phyloP scores from a whole-genome alignment of 371 early-diverging fungal species.

The Gilbertella persicaria region DNA sequence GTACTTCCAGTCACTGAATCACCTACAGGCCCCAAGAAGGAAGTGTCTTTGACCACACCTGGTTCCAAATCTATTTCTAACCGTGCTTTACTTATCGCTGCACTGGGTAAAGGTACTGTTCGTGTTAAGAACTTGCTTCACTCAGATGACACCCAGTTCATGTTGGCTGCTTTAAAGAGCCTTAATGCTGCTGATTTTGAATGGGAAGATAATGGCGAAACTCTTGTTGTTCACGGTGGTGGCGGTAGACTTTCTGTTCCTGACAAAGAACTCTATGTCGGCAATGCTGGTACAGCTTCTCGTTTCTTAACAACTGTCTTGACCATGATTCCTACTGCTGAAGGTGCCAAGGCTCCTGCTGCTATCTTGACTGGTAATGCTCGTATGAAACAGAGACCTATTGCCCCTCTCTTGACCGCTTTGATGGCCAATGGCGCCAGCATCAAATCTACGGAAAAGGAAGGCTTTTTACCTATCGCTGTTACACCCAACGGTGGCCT shows the following conservation, averaged over 20 bases:
- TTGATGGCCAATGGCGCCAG: constrained; percentile 77
- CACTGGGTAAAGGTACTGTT: constrained; percentile 85
- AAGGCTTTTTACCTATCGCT: constrained; percentile 87
- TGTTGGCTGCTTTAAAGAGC: constrained; percentile 89
- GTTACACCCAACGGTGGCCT: constrained; percentile 79
- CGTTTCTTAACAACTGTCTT: constrained; percentile 93
- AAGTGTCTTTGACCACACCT: constrained; percentile 77
- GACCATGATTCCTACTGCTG: constrained; percentile 65
- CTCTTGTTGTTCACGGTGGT: constrained; percentile 82
- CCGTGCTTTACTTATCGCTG: constrained; percentile 91
- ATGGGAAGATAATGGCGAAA: constrained; percentile 94
- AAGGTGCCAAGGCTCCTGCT: constrained; percentile 32
- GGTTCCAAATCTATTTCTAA: constrained; percentile 98
- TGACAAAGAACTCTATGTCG: constrained; percentile 83
- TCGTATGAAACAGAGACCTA: constrained; percentile 97
- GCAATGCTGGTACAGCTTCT: constrained; percentile 98
- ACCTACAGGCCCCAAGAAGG: constrained; percentile 39
- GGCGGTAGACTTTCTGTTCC: constrained; percentile 81
- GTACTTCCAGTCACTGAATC: constrained; percentile 68
- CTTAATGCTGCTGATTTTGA: constrained; percentile 84
- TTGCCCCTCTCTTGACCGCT: constrained; percentile 88
- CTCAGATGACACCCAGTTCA: constrained; percentile 97
- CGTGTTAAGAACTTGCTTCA: constrained; percentile 87
- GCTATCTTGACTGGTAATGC: constrained; percentile 94
- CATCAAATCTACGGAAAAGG: constrained; percentile 76